A percentile compares a stretch with the other conserved stretches of the same genome.
Conservation (phyloP, 164 flowering plant species). For the Berberis vulgaris region DNA sequence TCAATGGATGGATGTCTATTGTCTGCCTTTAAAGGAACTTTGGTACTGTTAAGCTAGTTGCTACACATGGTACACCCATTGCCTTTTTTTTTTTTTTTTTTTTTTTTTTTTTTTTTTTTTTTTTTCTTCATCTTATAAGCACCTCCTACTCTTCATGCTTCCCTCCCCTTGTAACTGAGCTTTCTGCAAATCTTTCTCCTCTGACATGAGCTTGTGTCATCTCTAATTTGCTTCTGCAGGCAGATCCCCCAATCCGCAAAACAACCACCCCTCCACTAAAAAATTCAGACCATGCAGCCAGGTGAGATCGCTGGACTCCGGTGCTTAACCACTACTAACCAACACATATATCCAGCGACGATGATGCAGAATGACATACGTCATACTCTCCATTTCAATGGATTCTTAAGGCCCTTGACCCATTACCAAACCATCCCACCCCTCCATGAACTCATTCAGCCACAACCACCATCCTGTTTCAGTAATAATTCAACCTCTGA, state of each 20-base stretch:
- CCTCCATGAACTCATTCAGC: slow-evolving; percentile 19
- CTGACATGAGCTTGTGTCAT: neutral
- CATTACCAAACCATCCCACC: slow-evolving; percentile 16
- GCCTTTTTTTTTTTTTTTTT: slow-evolving; percentile 7
- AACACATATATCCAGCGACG: slow-evolving; percentile 20
- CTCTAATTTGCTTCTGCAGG: neutral
- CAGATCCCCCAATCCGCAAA: too few relatives aligned
- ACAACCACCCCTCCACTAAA: neutral
- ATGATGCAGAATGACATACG: slow-evolving; percentile 27
- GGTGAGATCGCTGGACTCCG: slow-evolving; percentile 32
- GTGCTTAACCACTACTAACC: slow-evolving; percentile 25
- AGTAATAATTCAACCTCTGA: slow-evolving; percentile 77
- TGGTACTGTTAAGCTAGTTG: slow-evolving; percentile 17
- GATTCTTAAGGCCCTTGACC: slow-evolving; percentile 20
- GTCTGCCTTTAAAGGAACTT: slow-evolving; percentile 24
- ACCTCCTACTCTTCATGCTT: slow-evolving; percentile 9
- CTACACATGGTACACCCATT: slow-evolving; percentile 32
- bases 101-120: slow-evolving; percentile 7
- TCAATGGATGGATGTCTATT: slow-evolving; percentile 13
- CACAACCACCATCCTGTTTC: slow-evolving; percentile 23
- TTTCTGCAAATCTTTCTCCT: slow-evolving; percentile 9
- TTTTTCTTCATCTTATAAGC: slow-evolving; percentile 38
- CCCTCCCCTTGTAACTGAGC: slow-evolving; percentile 1
- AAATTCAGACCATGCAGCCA: slow-evolving; percentile 19
- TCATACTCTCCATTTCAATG: slow-evolving; percentile 17